Evolutionary conservation across 2,329 filamentous ascomycete species (phyloP).

Genomic region (Pseudogymnoascus sp.): DNA sequence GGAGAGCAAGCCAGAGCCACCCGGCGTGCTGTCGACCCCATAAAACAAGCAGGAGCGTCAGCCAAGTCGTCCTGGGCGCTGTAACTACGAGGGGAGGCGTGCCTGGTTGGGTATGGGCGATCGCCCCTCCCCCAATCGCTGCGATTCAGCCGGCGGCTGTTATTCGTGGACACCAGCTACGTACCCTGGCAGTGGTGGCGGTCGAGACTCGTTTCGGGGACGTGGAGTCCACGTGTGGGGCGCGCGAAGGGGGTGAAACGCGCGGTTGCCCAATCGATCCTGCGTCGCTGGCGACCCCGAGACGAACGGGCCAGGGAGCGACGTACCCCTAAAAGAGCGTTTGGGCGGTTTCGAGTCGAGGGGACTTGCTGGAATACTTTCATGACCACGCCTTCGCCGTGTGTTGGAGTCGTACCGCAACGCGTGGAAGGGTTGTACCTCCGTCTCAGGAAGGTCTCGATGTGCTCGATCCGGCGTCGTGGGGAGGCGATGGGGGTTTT

Average conservation of each 20-base stretch:
- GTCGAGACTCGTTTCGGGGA: slow-evolving; percentile 1
- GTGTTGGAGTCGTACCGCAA: neutral
- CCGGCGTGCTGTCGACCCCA: neutral
- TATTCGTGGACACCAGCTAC: neutral
- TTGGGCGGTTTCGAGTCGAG: neutral
- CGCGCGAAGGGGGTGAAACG: neutral
- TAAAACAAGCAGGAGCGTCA: neutral
- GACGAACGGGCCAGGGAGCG: neutral
- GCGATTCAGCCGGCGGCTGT: neutral
- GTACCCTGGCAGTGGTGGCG: neutral
- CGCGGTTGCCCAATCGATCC: slow-evolving; percentile 6
- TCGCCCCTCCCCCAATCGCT: neutral
- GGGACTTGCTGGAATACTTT: slow-evolving; percentile 2
- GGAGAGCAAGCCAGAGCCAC: neutral
- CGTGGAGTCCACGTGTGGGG: neutral
- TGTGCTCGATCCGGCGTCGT: neutral
- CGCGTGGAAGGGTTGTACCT: slow-evolving; percentile 5
- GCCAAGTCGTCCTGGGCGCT: neutral
- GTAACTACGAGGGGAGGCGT: neutral
- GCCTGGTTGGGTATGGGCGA: neutral
- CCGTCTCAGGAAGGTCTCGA: slow-evolving; percentile 1
- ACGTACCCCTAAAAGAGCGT: neutral
- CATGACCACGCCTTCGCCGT: neutral
- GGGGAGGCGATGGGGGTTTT: neutral
- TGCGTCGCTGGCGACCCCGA: neutral